Percentiles rank a stretch among this genome's conserved stretches.
Evolutionary conservation across 306 rosid species (phyloP).

Genomic region (Purshia tridentata): DNA sequence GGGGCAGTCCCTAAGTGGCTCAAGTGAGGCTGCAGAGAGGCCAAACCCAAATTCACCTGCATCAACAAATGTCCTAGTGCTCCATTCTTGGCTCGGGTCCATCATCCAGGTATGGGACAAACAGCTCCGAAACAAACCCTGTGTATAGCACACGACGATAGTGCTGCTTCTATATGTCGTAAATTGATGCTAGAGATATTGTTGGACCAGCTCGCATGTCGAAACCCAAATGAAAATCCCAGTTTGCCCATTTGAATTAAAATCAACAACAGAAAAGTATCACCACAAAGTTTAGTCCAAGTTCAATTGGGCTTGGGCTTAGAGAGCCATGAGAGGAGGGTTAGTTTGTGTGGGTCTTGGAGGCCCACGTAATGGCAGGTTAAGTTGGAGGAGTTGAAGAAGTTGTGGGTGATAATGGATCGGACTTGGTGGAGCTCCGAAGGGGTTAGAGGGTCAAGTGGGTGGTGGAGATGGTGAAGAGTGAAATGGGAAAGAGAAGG

Average conservation of each 20-base stretch:
- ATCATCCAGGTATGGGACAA: constrained; percentile 23
- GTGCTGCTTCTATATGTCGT: background rate
- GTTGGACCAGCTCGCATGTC: constrained; percentile 6
- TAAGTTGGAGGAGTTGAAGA: no score
- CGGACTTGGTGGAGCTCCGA: no score
- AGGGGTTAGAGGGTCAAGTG: no score
- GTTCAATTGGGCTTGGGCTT: no score
- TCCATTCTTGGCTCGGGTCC: constrained; percentile 8
- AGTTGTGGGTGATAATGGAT: no score
- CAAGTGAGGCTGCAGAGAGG: background rate
- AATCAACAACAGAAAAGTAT: no score
- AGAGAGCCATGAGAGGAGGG: no score
- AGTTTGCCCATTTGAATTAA: constrained; percentile 17
- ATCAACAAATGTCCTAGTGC: constrained; percentile 7
- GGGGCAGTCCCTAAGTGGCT: constrained; percentile 15
- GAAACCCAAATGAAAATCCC: constrained; percentile 13
- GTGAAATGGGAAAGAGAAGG: background rate
- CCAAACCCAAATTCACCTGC: constrained; percentile 23
- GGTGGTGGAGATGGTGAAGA: background rate
- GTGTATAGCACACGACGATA: constrained; percentile 5
- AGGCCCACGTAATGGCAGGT: no score
- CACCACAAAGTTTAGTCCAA: no score
- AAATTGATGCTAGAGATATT: constrained; percentile 10
- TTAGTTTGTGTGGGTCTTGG: no score
- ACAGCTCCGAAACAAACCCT: constrained; percentile 22